Evolutionary conservation across 2,329 filamentous ascomycete genomes (phyloP).

Genomic region (Aspergillus intermedius): DNA sequence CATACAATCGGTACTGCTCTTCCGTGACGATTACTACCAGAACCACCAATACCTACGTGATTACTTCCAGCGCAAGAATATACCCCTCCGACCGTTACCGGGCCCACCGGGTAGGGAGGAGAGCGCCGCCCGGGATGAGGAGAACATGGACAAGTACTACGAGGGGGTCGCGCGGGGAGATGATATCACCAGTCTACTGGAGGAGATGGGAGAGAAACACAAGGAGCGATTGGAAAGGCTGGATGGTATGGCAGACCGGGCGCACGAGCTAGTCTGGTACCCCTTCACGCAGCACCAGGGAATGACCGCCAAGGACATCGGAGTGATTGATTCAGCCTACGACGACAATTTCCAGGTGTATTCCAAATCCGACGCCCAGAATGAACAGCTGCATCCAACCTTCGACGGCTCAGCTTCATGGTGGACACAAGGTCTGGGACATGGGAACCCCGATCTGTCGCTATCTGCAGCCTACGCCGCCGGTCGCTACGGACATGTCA

Average conservation of each 20-base stretch:
- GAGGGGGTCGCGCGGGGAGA: conserved; percentile 35
- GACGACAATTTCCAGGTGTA: conserved; percentile 70
- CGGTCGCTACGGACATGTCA: conserved; percentile 78
- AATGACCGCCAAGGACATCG: conserved; percentile 56
- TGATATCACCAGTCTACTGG: conserved; percentile 42
- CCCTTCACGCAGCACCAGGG: conserved; percentile 76
- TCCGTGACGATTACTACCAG: conserved; percentile 58
- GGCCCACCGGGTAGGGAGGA: conserved; percentile 44
- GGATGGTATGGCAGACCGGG: conserved; percentile 55
- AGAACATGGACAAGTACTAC: conserved; percentile 62
- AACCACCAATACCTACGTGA: conserved; percentile 62
- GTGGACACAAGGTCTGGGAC: conserved; percentile 86
- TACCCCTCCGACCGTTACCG: conserved; percentile 53
- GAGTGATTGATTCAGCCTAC: conserved; percentile 71
- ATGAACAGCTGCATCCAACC: conserved; percentile 51
- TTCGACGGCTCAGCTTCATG: conserved; percentile 83
- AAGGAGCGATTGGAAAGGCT: conserved; percentile 51
- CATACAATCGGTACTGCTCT: conserved; percentile 62
- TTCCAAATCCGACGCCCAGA: conserved; percentile 15
- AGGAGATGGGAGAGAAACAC: conserved; percentile 50
- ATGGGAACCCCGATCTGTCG: conserved; percentile 65
- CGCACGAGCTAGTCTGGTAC: conserved; percentile 68
- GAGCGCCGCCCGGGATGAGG: conserved; percentile 42
- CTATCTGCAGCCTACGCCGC: conserved; percentile 74
- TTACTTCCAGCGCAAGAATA: conserved; percentile 58